Evolutionary conservation across 345 rosid genomes (phyloP).

Genomic region (Carallia brachiata): DNA sequence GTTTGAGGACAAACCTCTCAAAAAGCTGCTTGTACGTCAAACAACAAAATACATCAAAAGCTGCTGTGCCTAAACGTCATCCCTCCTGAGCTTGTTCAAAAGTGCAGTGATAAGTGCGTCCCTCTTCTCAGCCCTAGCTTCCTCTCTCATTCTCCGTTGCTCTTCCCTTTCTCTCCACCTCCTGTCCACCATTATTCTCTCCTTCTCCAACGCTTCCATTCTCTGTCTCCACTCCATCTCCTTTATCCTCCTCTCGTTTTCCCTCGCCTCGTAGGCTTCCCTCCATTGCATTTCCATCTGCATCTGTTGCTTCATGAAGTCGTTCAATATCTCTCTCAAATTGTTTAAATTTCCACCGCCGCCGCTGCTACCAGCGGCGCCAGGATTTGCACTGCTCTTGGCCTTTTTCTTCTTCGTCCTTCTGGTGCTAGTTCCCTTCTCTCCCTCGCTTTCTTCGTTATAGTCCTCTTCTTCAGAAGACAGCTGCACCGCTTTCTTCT

Average conservation of each 20-base stretch:
- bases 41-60: slow-evolving; percentile 11
- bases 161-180: slow-evolving; percentile 93
- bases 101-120: slow-evolving; percentile 79
- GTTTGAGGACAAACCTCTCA: slow-evolving; percentile 25
- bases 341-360: slow-evolving; percentile 13
- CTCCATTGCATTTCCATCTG: slow-evolving; percentile 87
- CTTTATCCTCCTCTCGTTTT: slow-evolving; percentile 66
- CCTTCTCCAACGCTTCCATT: slow-evolving; percentile 84
- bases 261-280: slow-evolving; percentile 72
- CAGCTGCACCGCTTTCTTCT: slow-evolving; percentile 47
- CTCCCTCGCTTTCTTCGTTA: slow-evolving; percentile 52
- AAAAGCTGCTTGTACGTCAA: not conserved
- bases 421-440: slow-evolving; percentile 25
- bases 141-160: slow-evolving; percentile 81
- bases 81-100: slow-evolving; percentile 63
- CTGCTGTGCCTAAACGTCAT: slow-evolving; percentile 33
- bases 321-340: slow-evolving; percentile 59
- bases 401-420: slow-evolving; percentile 47
- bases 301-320: slow-evolving; percentile 79
- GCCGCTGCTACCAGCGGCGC: slow-evolving; percentile 9
- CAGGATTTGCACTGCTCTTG: slow-evolving; percentile 11
- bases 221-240: slow-evolving; percentile 91
- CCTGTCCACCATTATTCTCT: slow-evolving; percentile 75
- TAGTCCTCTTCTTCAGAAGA: slow-evolving; percentile 84
- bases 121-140: slow-evolving; percentile 91